Conservation (phyloP, 2,329 filamentous ascomycete species). For the Fusarium sp. region DNA sequence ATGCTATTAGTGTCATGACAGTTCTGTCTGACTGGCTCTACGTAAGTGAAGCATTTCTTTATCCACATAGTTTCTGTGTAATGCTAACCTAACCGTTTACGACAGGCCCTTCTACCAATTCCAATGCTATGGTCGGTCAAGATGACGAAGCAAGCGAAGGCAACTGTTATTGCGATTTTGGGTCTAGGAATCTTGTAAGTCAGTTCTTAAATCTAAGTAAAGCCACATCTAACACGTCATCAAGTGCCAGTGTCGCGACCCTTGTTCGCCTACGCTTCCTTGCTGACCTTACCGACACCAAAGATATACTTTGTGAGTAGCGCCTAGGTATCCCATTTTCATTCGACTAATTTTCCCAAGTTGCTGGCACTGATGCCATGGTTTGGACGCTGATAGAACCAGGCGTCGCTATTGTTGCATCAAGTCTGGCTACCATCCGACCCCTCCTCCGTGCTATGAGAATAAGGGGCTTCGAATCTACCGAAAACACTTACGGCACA, state of each 20-base stretch:
- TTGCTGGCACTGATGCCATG: constrained; percentile 64
- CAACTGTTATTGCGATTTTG: constrained; percentile 64
- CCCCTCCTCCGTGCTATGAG: constrained; percentile 65
- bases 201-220: neutral
- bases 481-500: constrained; percentile 53
- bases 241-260: constrained; percentile 67
- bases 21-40: constrained; percentile 69
- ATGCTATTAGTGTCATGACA: constrained; percentile 65
- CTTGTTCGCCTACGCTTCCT: constrained; percentile 65
- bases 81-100: constrained; percentile 32
- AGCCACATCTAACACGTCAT: constrained; percentile 23
- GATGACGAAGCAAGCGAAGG: constrained; percentile 66
- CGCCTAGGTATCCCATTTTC: neutral
- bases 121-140: constrained; percentile 68
- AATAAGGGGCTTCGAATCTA: constrained; percentile 62
- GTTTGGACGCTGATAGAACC: constrained; percentile 71
- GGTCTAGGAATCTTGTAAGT: constrained; percentile 65
- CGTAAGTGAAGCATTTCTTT: constrained; percentile 48
- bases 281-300: constrained; percentile 58
- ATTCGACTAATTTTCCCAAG: constrained; percentile 50
- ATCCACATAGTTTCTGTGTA: neutral
- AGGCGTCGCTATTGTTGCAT: constrained; percentile 67
- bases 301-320: constrained; percentile 63
- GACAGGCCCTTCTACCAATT: constrained; percentile 64
- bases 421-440: constrained; percentile 67